phyloP scores from a whole-genome alignment of 352 stramenopile species.

The Phytophthora sansomeana region DNA sequence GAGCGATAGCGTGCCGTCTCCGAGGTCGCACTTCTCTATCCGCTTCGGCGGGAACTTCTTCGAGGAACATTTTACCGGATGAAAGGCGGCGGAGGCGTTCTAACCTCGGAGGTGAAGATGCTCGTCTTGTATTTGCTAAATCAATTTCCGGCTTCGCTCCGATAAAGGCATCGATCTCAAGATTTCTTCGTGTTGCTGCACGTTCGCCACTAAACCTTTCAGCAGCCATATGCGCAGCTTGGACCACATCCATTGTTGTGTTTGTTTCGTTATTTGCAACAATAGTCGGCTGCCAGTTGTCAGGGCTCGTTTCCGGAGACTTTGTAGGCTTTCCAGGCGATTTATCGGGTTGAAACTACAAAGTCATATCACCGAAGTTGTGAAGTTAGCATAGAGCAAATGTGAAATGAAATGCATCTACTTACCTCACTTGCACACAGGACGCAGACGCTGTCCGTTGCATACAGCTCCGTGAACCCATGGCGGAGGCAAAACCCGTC shows the following conservation, averaged over 20 bases:
- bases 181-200: background rate
- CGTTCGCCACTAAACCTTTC: slow-evolving; percentile 3
- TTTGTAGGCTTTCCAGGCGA: background rate
- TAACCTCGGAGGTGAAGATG: slow-evolving; percentile 14
- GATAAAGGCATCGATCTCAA: background rate
- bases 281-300: background rate
- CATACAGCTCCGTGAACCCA: slow-evolving; percentile 45
- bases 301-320: slow-evolving; percentile 1
- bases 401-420: background rate
- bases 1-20: slow-evolving; percentile 8
- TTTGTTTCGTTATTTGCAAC: background rate
- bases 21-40: background rate
- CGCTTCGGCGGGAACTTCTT: background rate
- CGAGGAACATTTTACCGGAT: background rate
- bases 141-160: background rate
- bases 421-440: slow-evolving; percentile 59
- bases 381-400: background rate
- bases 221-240: background rate
- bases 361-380: background rate
- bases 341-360: slow-evolving; percentile 29
- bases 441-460: slow-evolving; percentile 57
- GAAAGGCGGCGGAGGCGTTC: slow-evolving; percentile 8
- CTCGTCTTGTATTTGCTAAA: slow-evolving; percentile 8
- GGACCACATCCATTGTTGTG: background rate
- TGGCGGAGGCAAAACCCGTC: slow-evolving; percentile 70